phyloP scores from a whole-genome alignment of 2,329 filamentous ascomycete species.

The Paradendryphiella salina region DNA sequence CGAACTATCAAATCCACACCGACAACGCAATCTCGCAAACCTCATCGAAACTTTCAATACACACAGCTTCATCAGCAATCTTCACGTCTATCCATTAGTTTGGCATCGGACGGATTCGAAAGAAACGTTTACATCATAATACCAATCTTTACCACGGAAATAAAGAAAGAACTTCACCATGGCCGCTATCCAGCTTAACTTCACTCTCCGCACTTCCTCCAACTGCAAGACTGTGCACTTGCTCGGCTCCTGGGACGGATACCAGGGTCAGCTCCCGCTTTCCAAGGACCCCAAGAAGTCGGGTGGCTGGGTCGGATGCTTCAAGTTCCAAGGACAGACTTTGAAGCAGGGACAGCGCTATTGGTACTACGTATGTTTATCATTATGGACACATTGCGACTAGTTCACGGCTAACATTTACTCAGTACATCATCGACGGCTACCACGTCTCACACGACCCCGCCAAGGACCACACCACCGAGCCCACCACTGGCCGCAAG shows the following conservation, averaged over 20 bases:
- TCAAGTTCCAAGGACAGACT: slow-evolving; percentile 87
- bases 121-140: slow-evolving; percentile 34
- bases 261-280: slow-evolving; percentile 89
- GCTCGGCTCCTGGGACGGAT: slow-evolving; percentile 98
- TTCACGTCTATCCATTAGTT: slow-evolving; percentile 45
- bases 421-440: slow-evolving; percentile 90
- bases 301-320: slow-evolving; percentile 92
- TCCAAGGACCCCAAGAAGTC: slow-evolving; percentile 88
- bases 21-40: slow-evolving; percentile 38
- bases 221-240: slow-evolving; percentile 97
- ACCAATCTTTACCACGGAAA: slow-evolving; percentile 26
- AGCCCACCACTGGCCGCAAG: slow-evolving; percentile 95
- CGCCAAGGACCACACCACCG: slow-evolving; percentile 81
- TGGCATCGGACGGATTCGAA: slow-evolving; percentile 39
- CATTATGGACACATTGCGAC: background rate
- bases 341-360: slow-evolving; percentile 89
- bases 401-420: slow-evolving; percentile 23
- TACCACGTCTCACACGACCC: slow-evolving; percentile 98
- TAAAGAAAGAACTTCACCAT: slow-evolving; percentile 55
- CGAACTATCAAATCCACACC: slow-evolving; percentile 26
- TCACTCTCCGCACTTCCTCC: slow-evolving; percentile 91
- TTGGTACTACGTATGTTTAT: slow-evolving; percentile 85
- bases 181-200: slow-evolving; percentile 91
- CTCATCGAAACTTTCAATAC: slow-evolving; percentile 29
- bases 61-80: slow-evolving; percentile 43